Evolutionary conservation across 805 yeast genomes (phyloP).

Genomic region (Candida jianshihensis): DNA sequence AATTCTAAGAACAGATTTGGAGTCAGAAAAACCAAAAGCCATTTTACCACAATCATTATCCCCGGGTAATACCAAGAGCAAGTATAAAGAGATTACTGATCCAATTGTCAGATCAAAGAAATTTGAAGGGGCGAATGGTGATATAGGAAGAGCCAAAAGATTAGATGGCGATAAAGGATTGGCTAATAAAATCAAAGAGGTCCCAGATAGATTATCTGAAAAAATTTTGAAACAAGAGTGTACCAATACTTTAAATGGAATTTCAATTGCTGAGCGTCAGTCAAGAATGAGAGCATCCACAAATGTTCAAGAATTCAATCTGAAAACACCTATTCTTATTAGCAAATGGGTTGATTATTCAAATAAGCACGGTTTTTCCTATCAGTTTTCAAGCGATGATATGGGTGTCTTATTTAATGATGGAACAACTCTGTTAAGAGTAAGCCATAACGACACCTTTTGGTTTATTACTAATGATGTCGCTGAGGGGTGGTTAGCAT

Average conservation of each 20-base stretch:
- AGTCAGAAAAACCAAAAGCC: slow-evolving; percentile 58
- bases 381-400: slow-evolving; percentile 82
- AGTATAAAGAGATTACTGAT: slow-evolving; percentile 58
- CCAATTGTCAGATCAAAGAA: slow-evolving; percentile 19
- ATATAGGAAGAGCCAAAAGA: slow-evolving; percentile 28
- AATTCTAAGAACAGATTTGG: slow-evolving; percentile 60
- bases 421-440: slow-evolving; percentile 71
- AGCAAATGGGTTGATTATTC: slow-evolving; percentile 98
- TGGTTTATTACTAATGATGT: slow-evolving; percentile 51
- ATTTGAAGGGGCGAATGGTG: slow-evolving; percentile 29
- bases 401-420: slow-evolving; percentile 89
- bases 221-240: slow-evolving; percentile 36
- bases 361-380: slow-evolving; percentile 91
- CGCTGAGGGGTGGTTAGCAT: slow-evolving; percentile 47
- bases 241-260: slow-evolving; percentile 37
- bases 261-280: slow-evolving; percentile 37
- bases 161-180: slow-evolving; percentile 29
- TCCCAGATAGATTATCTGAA: slow-evolving; percentile 18
- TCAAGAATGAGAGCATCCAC: slow-evolving; percentile 29
- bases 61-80: slow-evolving; percentile 84
- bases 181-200: slow-evolving; percentile 10
- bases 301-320: slow-evolving; percentile 3
- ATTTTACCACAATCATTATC: slow-evolving; percentile 85
- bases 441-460: slow-evolving; percentile 55
- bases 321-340: slow-evolving; percentile 57